phyloP scores from a whole-genome alignment of 2,329 filamentous ascomycete genomes.

The Passalora sequoiae region DNA sequence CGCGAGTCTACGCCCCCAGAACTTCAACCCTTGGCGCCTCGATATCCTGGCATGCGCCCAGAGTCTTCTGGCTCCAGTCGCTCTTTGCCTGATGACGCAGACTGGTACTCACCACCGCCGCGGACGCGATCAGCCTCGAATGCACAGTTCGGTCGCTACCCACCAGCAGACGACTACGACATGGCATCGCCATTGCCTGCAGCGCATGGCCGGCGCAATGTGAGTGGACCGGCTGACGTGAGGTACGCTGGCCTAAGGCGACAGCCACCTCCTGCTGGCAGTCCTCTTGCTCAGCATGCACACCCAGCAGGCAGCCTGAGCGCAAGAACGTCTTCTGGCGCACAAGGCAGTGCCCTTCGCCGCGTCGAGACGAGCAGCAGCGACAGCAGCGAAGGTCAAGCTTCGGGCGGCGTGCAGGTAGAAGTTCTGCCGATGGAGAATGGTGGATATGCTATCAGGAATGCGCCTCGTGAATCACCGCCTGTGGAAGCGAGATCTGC shows the following conservation, averaged over 20 bases:
- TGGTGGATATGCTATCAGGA: slow-evolving; percentile 22
- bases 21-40: slow-evolving; percentile 16
- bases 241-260: slow-evolving; percentile 30
- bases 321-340: slow-evolving; percentile 1
- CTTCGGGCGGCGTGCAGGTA: slow-evolving; percentile 30
- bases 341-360: slow-evolving; percentile 20
- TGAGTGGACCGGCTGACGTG: slow-evolving; percentile 35
- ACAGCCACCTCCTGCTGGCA: slow-evolving; percentile 22
- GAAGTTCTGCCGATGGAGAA: slow-evolving; percentile 24
- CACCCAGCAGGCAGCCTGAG: not conserved
- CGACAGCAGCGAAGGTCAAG: slow-evolving; percentile 28
- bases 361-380: slow-evolving; percentile 23
- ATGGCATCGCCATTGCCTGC: slow-evolving; percentile 27
- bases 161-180: slow-evolving; percentile 37
- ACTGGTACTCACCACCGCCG: slow-evolving; percentile 34
- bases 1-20: slow-evolving; percentile 32
- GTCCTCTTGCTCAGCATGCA: slow-evolving; percentile 20
- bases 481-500: slow-evolving; percentile 1
- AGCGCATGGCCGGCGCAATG: slow-evolving; percentile 33
- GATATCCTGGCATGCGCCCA: slow-evolving; percentile 27
- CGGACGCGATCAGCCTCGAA: slow-evolving; percentile 38
- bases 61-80: slow-evolving; percentile 38
- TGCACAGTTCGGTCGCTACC: slow-evolving; percentile 30
- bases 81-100: slow-evolving; percentile 45
- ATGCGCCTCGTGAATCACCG: slow-evolving; percentile 8